Base-by-base conservation (phyloP, 2,329 filamentous ascomycete species). In the Graphilbum ipis-grandicollis region DNA sequence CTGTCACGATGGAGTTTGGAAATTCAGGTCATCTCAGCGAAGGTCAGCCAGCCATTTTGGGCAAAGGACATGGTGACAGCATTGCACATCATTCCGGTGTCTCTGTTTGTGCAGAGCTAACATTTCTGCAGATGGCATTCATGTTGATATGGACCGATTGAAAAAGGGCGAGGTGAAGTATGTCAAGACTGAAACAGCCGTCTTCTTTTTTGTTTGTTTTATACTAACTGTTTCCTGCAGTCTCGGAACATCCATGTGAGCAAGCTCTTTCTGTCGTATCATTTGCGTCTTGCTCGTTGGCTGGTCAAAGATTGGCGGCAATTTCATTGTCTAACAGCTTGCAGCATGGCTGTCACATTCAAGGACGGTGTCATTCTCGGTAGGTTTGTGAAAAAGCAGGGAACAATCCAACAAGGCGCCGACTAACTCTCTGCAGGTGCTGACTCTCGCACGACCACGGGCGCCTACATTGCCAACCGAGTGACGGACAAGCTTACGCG, bases 161-260 rank as follows among this genome's bases (percentile, higher is more conserved):
- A 98, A 98, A 77, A 90, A 85, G 62, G 90, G 90, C 44, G 90
- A 98, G 66, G 88, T 98, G 57, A 98, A 98, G 85, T 94, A 66
- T 63, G 84, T 65, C 5, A 3, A 23, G 15, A 14, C 4, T 19
- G 22, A n/a, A n/a, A n/a, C 18, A 14, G 14, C 5, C 12, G n/a
- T 13, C 15, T 10, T 18, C 22, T 38, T 10, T 32, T n/a, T 19
- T 5, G 9, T 25, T 18, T 8, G 5, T 34, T 25, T 18, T 34
- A 25, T 17, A 9, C 22, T 37, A 46, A 43, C 13, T 9, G 46
- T 41, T 29, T 45, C 32, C 45, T 41, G 5, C 50, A 93, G 85
- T 64, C 68, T 98, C 51, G 90, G 90, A 65, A 98, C 90, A 44
- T 96, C 90, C 39, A 96, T 98, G 84, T 93, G 68, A 51, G 53